A percentile compares a stretch with the other conserved stretches of the same genome.
Conservation (phyloP, 495 filamentous ascomycete species). For the Staphylotrichum longicolle region DNA sequence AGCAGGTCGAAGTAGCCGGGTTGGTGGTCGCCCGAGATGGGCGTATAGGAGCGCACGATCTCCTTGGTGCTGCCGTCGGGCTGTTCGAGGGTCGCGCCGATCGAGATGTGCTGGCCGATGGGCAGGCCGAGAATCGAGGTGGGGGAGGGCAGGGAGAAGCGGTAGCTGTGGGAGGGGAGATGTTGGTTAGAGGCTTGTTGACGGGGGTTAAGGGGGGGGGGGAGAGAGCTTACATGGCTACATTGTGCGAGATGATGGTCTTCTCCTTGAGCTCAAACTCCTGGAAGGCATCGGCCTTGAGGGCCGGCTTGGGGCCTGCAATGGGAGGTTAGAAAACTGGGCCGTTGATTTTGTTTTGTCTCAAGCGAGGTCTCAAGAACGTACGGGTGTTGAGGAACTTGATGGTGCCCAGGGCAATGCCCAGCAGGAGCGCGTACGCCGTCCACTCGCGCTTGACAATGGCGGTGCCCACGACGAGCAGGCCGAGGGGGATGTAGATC, state of each 20-base stretch:
- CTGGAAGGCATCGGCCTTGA: constrained; percentile 86
- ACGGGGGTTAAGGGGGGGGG: background rate
- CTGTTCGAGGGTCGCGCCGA: constrained; percentile 69
- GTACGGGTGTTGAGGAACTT: constrained; percentile 63
- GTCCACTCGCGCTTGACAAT: constrained; percentile 78
- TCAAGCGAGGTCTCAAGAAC: constrained; percentile 7
- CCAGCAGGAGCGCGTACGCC: constrained; percentile 65
- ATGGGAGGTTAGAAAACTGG: constrained; percentile 17
- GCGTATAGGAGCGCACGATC: constrained; percentile 93
- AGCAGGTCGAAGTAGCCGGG: constrained; percentile 95
- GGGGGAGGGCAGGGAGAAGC: constrained; percentile 74
- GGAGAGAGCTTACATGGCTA: constrained; percentile 66
- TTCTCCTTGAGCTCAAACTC: constrained; percentile 87
- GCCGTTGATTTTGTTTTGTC: background rate
- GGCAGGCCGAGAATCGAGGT: constrained; percentile 88
- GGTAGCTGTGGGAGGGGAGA: constrained; percentile 58
- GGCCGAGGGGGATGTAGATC: constrained; percentile 80
- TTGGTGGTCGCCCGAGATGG: constrained; percentile 87
- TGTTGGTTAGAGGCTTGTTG: background rate
- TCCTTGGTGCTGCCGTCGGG: constrained; percentile 73
- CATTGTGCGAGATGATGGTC: constrained; percentile 92
- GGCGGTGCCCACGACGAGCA: constrained; percentile 71
- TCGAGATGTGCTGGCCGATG: constrained; percentile 97
- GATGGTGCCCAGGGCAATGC: constrained; percentile 57
- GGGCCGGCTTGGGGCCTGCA: constrained; percentile 69